Evolutionary conservation across 2,329 filamentous ascomycete genomes (phyloP), one percentile per base, ranked within the genome.

Genomic region (Fusarium sulawesiense): DNA sequence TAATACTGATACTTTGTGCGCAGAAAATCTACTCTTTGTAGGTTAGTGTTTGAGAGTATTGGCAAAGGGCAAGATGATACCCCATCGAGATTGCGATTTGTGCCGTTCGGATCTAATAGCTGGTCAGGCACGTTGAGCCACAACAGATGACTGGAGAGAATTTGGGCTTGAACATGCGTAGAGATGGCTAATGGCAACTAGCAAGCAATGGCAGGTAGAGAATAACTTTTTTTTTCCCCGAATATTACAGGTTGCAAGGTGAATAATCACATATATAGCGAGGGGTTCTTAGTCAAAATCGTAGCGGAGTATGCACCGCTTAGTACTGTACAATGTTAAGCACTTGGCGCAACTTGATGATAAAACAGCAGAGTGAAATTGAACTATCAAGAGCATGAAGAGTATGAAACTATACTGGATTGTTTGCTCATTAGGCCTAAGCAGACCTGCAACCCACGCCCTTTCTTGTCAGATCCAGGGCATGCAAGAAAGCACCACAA

Each of bases 51-150:
- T 13, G 46, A 60, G 56, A 51, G 44, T 55, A 40, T 46, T 62
- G 46, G 60, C 50, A 55, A 64, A 41, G 48, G 62, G 49, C 56
- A 56, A 66, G 60, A 47, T 64, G 60, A 72, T 75, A 68, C 66
- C 66, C 51, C 59, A 56, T 45, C 32, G n/a, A 51, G 27, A 14
- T 51, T n/a, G 16, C 49, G 30, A 27, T 50, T 40, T 51, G 7
- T 51, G 23, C 49, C 49, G 13, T 51, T 29, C 18, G 23, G 32
- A 14, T 32, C 64, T 32, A 29, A 32, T 40, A 14, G 40, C 13
- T 41, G 41, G 27, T 27, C 25, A 50, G 53, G 27, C n/a, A 41
- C 23, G 11, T 21, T 27, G 20, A 41, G 25, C 34, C 34, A 51
- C 34, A 13, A 12, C 34, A 29, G 11, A 51, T 41, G 27, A 50